These are phyloP conservation scores for Suillus fuscotomentosus DNA, from an alignment of 768 basidiomycete genomes.

Conservation along the genomic window DNA sequence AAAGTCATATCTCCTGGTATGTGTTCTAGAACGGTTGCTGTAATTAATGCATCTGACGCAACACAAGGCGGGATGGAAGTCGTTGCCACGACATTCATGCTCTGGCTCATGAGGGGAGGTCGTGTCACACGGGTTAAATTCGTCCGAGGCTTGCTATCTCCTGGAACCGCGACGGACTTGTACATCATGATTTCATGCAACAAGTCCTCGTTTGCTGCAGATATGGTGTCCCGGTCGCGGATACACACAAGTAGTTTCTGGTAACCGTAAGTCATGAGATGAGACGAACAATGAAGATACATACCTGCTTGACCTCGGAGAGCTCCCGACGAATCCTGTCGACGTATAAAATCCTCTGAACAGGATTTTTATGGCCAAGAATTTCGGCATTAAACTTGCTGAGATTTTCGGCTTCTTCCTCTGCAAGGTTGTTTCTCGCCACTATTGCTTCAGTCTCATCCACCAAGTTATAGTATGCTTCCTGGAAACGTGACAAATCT, in stretches of 20 bases:
- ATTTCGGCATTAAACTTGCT: slow-evolving; percentile 85
- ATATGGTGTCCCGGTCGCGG: slow-evolving; percentile 49
- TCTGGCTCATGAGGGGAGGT: slow-evolving; percentile 44
- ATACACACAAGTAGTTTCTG: slow-evolving; percentile 50
- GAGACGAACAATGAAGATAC: slow-evolving; percentile 24
- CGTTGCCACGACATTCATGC: slow-evolving; percentile 27
- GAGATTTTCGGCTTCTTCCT: slow-evolving; percentile 74
- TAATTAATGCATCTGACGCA: slow-evolving; percentile 4
- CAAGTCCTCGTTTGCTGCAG: slow-evolving; percentile 44
- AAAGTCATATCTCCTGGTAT: slow-evolving; percentile 50
- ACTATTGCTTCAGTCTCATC: slow-evolving; percentile 65
- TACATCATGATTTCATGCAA: slow-evolving; percentile 57
- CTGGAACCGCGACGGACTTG: slow-evolving; percentile 52
- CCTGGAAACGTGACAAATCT: slow-evolving; percentile 63
- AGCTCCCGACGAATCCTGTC: slow-evolving; percentile 81
- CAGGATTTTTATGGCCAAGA: slow-evolving; percentile 79
- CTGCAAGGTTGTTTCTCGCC: slow-evolving; percentile 71
- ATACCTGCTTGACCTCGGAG: slow-evolving; percentile 76
- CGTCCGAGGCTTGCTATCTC: slow-evolving; percentile 52
- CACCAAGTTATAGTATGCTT: slow-evolving; percentile 64
- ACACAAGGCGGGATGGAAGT: slow-evolving; percentile 4
- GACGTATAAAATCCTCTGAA: slow-evolving; percentile 84
- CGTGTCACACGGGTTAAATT: slow-evolving; percentile 45
- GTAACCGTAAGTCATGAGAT: neutral
- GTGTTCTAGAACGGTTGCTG: slow-evolving; percentile 27